Base-by-base conservation (phyloP, 1,139 yeast genomes). In the Candida glucosophila region DNA sequence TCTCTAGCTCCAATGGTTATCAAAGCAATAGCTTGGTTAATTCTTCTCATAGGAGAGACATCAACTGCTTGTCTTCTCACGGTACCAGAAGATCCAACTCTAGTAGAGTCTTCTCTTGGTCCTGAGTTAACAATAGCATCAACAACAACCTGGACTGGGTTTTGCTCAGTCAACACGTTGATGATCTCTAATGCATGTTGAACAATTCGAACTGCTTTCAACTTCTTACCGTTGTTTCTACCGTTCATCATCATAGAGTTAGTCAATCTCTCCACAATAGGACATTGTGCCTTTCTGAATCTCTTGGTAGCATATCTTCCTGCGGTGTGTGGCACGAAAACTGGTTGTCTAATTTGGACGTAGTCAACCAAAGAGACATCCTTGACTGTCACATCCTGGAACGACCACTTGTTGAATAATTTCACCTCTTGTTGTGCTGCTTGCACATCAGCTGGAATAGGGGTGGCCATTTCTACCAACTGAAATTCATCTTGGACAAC, bases 51-150 rank as follows among this genome's bases (percentile, higher is more conserved):
- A 61, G 99, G 99, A 58, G 98, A 88, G 47, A 92, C 99, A 85
- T 92, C 99, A 62, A 92, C 99, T 51, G 99, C 98, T 76, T 92
- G 98, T 81, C 99, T 86, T 81, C 98, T 90, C 55, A 93, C 99
- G 60, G 98, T 83, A 81, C 98, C 98, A 58, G 97, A 88, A 60
- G 97, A 88, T 73, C 99, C 99, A 55, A 92, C 90, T 83, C 98
- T 88, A 77, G 99, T 92, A 59, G 98, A 85, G 73, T 92, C 99
- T 78, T 92, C 99, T 78, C 98, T 86, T 69, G 98, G 94, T 68
- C 99, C 99, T 51, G 96, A 83, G 95, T 92, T 92, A 73, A 86
- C 88, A 60, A 92, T 81, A 54, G 98, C 99, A 57, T 92, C 99
- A 67, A 92, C 96, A 57, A 90, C 74, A 58, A 92, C 95, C 77